A percentile compares a stretch with the other conserved stretches of the same genome.
These are phyloP conservation scores for Wickerhamomyces hampshirensis DNA, from an alignment of 805 yeast species.

Conservation along the genomic window DNA sequence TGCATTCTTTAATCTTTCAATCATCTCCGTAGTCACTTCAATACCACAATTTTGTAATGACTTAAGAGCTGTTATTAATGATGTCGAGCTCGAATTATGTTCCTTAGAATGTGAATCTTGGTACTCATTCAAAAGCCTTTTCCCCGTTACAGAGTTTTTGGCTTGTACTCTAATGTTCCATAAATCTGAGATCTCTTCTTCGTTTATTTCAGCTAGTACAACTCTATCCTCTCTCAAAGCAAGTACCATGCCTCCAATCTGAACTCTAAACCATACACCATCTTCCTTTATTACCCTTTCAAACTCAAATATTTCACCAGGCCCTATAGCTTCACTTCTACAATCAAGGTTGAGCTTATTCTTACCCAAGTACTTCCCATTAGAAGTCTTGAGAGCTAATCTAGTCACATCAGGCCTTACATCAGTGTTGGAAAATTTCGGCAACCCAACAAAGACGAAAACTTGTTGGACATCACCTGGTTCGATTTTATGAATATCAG, in stretches of 20 bases:
- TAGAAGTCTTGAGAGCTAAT: slow-evolving; percentile 26
- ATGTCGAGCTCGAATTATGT: no score
- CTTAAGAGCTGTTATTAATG: slow-evolving; percentile 20
- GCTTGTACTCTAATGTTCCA: slow-evolving; percentile 15
- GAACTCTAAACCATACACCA: slow-evolving; percentile 19
- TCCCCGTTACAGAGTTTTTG: slow-evolving; percentile 15
- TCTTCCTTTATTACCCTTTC: slow-evolving; percentile 10
- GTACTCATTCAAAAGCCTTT: slow-evolving; percentile 11
- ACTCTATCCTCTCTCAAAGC: neutral
- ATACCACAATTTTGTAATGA: slow-evolving; percentile 14
- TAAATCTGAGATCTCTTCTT: slow-evolving; percentile 7
- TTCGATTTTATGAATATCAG: slow-evolving; percentile 19
- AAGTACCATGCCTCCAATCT: neutral
- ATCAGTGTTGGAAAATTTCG: slow-evolving; percentile 1
- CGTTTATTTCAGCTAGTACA: neutral
- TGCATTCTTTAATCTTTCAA: slow-evolving; percentile 15
- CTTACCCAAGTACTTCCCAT: slow-evolving; percentile 24
- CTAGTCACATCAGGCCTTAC: slow-evolving; percentile 8
- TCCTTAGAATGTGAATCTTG: no score
- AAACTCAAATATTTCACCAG: slow-evolving; percentile 23
- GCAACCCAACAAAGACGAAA: slow-evolving; percentile 21
- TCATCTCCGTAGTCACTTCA: slow-evolving; percentile 16
- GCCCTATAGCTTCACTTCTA: slow-evolving; percentile 30
- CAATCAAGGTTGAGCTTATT: slow-evolving; percentile 20
- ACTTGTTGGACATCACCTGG: slow-evolving; percentile 31